Evolutionary conservation across 345 rosid species (phyloP).

Genomic region (Bretschneidera sinensis): DNA sequence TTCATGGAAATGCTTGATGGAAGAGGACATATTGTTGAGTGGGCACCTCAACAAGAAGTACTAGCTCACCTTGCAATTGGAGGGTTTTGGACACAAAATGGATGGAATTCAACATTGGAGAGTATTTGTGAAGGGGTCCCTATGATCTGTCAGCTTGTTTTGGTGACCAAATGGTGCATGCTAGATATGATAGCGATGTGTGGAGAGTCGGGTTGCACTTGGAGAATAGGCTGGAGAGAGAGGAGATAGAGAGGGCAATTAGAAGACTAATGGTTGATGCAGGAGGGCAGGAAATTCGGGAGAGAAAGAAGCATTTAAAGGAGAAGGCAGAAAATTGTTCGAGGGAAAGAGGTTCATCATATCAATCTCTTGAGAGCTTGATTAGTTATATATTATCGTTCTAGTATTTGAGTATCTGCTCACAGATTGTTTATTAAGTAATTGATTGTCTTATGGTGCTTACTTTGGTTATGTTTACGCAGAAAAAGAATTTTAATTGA

Average conservation of each 20-base stretch:
- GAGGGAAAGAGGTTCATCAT: slow-evolving; percentile 37
- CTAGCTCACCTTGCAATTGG: slow-evolving; percentile 51
- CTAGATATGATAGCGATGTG: slow-evolving; percentile 40
- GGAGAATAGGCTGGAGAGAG: slow-evolving; percentile 30
- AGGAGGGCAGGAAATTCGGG: slow-evolving; percentile 37
- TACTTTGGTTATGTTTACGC: too few species aligned
- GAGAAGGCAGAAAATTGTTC: slow-evolving; percentile 31
- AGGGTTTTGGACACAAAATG: slow-evolving; percentile 61
- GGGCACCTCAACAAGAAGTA: slow-evolving; percentile 66
- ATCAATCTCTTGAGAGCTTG: slow-evolving; percentile 32
- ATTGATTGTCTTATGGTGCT: too few species aligned
- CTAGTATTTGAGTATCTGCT: too few species aligned
- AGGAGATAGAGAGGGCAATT: slow-evolving; percentile 34
- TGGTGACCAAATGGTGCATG: slow-evolving; percentile 55
- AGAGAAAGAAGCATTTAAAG: slow-evolving; percentile 25
- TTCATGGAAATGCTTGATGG: slow-evolving; percentile 33
- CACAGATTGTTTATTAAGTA: too few species aligned
- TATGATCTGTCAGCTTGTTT: slow-evolving; percentile 61
- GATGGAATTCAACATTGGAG: too few species aligned
- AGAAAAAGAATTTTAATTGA: too few species aligned
- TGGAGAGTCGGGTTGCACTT: slow-evolving; percentile 54
- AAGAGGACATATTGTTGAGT: slow-evolving; percentile 49
- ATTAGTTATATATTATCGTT: slow-evolving; percentile 27
- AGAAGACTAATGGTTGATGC: slow-evolving; percentile 27
- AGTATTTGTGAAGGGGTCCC: too few species aligned